These are phyloP conservation scores for Mycena latifolia DNA, from an alignment of 768 basidiomycete species.

Conservation along the genomic window DNA sequence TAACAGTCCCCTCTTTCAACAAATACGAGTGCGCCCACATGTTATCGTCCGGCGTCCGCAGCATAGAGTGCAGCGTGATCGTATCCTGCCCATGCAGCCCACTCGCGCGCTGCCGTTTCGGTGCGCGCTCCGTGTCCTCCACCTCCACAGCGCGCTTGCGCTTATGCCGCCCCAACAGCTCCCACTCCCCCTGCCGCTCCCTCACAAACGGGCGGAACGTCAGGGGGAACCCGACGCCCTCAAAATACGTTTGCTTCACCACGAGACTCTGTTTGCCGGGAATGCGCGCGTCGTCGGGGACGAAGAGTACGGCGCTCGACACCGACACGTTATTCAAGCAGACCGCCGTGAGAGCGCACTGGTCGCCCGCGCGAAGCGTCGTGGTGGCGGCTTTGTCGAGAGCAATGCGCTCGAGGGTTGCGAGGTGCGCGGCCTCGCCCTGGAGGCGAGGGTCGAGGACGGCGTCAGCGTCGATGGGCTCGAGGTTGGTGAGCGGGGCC, in stretches of 20 bases:
- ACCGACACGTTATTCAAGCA: not conserved
- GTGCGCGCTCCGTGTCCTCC: constrained; percentile 3
- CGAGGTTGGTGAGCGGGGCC: constrained; percentile 1
- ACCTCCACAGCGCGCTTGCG: constrained; percentile 4
- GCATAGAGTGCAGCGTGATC: not conserved
- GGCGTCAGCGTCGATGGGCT: not conserved
- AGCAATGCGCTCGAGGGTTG: not conserved
- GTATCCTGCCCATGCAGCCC: constrained; percentile 13
- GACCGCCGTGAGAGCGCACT: constrained; percentile 2
- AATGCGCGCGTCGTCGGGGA: constrained; percentile 15
- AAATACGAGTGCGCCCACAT: too few relatives aligned
- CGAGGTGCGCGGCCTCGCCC: not conserved
- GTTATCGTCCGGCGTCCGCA: constrained; percentile 4
- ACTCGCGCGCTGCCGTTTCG: not conserved
- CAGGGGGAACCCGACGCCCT: not conserved
- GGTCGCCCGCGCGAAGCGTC: not conserved
- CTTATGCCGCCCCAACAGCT: constrained; percentile 8
- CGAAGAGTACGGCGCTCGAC: constrained; percentile 7
- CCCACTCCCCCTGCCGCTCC: not conserved
- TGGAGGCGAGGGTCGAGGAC: not conserved
- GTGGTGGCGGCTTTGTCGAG: not conserved
- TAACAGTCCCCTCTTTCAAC: too few relatives aligned
- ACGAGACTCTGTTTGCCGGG: not conserved
- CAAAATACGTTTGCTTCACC: too few relatives aligned
- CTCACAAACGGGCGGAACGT: not conserved